A percentile compares a stretch with the other conserved stretches of the same genome.
phyloP scores from a whole-genome alignment of 345 rosid species.

The Boechera stricta region DNA sequence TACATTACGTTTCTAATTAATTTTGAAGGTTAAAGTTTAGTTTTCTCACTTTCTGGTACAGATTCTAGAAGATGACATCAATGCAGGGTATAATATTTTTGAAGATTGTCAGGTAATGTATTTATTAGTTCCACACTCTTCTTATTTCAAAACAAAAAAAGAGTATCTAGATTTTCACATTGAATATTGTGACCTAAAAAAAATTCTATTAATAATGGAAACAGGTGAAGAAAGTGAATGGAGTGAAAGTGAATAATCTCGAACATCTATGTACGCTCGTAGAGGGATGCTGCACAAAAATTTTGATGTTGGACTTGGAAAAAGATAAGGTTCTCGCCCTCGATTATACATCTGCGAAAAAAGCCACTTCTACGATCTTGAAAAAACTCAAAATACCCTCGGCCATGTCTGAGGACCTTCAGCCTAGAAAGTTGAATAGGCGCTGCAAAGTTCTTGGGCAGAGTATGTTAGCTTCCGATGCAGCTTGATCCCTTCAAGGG shows the following conservation, averaged over 20 bases:
- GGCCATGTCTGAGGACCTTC: slow-evolving; percentile 59
- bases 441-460: background rate
- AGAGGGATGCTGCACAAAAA: slow-evolving; percentile 51
- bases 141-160: background rate
- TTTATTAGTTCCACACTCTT: background rate
- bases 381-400: slow-evolving; percentile 67
- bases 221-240: slow-evolving; percentile 79
- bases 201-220: background rate
- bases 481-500: background rate
- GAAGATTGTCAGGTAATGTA: slow-evolving; percentile 3
- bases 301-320: slow-evolving; percentile 69
- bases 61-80: slow-evolving; percentile 5
- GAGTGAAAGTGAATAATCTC: slow-evolving; percentile 62
- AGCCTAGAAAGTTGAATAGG: background rate
- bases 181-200: no score
- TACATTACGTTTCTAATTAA: background rate
- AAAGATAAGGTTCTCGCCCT: slow-evolving; percentile 64
- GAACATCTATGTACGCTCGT: slow-evolving; percentile 63
- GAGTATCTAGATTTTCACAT: background rate
- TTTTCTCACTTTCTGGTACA: background rate
- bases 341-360: slow-evolving; percentile 51
- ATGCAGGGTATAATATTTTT: background rate
- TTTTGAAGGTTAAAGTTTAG: background rate
- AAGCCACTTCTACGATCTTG: slow-evolving; percentile 62
- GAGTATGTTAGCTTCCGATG: background rate